Evolutionary conservation across 345 rosid genomes (phyloP).

Genomic region (Trapa bicornis): DNA sequence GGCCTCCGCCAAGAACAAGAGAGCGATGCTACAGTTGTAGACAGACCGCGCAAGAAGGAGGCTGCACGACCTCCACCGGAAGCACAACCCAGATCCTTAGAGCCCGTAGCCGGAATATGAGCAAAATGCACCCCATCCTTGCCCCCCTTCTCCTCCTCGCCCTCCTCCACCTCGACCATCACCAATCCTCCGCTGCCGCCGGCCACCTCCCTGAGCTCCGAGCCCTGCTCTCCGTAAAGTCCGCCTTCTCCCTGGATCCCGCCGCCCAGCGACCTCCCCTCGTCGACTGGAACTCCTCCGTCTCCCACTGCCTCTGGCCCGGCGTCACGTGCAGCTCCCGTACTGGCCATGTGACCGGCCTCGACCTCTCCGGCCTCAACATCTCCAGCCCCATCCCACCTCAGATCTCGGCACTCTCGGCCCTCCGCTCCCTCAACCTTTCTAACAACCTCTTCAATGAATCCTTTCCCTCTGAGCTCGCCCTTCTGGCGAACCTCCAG

Average conservation of each 20-base stretch:
- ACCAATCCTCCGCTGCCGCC: conserved; percentile 26
- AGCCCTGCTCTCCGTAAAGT: conserved; percentile 66
- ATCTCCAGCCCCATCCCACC: conserved; percentile 66
- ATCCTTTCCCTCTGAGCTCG: conserved; percentile 48
- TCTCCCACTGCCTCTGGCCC: conserved; percentile 48
- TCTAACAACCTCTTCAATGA: conserved; percentile 84
- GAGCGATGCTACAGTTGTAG: neutral
- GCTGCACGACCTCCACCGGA: neutral
- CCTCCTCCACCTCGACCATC: conserved; percentile 24
- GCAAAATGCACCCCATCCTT: conserved; percentile 7
- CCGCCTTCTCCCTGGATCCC: conserved; percentile 51
- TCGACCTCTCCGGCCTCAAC: conserved; percentile 52
- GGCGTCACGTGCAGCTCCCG: conserved; percentile 65
- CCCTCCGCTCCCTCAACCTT: conserved; percentile 61
- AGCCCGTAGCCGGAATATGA: neutral
- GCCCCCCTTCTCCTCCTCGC: conserved; percentile 11
- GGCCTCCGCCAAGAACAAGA: neutral
- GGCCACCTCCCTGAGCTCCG: conserved; percentile 46
- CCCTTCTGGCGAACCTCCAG: conserved; percentile 44
- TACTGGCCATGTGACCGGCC: conserved; percentile 47
- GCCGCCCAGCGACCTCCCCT: conserved; percentile 20
- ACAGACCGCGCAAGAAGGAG: neutral
- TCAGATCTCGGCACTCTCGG: conserved; percentile 40
- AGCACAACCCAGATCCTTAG: neutral
- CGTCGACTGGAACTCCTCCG: conserved; percentile 49